phyloP scores from a whole-genome alignment of 139 green algal species.

The Limnomonas spitsbergensis region DNA sequence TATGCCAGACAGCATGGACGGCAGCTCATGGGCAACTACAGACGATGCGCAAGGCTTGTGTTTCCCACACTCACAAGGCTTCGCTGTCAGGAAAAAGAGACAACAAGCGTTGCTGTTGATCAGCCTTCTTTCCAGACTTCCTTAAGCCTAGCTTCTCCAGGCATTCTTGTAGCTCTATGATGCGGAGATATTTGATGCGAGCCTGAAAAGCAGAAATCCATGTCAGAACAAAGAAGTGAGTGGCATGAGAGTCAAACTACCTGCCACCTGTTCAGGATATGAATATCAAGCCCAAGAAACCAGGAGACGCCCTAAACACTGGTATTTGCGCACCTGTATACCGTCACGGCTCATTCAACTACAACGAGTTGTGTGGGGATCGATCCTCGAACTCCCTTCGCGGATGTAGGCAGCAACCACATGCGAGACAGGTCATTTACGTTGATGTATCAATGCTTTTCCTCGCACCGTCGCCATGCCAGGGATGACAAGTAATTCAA shows the following conservation, averaged over 20 bases:
- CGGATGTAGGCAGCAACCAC: no score
- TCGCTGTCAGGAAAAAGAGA: slow-evolving; percentile 22
- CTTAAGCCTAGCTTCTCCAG: slow-evolving; percentile 48
- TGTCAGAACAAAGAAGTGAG: background rate
- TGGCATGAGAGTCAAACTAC: background rate
- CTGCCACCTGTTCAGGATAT: background rate
- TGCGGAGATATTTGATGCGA: slow-evolving; percentile 5
- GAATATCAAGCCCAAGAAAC: background rate
- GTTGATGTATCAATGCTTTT: no score
- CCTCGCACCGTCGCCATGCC: no score
- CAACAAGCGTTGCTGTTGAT: slow-evolving; percentile 37
- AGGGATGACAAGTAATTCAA: no score
- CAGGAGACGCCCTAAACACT: no score
- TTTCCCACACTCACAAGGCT: slow-evolving; percentile 18
- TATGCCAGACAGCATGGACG: background rate
- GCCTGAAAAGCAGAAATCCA: background rate
- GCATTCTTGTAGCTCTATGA: slow-evolving; percentile 51
- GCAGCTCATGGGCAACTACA: background rate
- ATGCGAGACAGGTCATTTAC: no score
- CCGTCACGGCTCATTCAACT: background rate
- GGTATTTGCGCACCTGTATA: background rate
- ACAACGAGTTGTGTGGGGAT: background rate
- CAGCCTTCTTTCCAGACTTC: slow-evolving; percentile 53
- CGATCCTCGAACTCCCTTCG: background rate
- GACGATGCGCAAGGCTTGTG: background rate